Evolutionary conservation across 2,329 filamentous ascomycete genomes (phyloP), one percentile per base, ranked within the genome.

Genomic region (Fusarium sp.): DNA sequence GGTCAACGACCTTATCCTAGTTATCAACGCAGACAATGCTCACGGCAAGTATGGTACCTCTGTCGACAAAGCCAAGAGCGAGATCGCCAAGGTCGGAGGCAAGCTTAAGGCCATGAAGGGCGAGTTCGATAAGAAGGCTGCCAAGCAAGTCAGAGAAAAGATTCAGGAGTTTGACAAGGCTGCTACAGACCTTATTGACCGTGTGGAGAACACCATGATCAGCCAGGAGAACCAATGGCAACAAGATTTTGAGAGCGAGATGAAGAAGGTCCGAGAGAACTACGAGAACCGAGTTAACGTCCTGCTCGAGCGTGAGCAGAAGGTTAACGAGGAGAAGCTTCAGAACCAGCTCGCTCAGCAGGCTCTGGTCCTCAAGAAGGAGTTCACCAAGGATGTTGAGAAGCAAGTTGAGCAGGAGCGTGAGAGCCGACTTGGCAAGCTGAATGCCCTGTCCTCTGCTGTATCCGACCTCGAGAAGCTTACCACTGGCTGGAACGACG

Each of bases 1-100:
- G 82, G 86, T 99, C 73, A 99, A 99, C 81, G 93, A 97, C 79
- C 91, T 99, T 74, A 97, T 99, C 76, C 90, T 92, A 10, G 93
- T 96, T 46, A 90, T 97, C 77, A 97, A 97, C 79, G 92, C 92
- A 59, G 95, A 97, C 77, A 88, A 90, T 64, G 88, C 92, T 58
- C 88, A 90, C 66, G 86, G 86, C 71, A 93, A 91, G 79, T 97
- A 96, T 80, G 89, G 88, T 52, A 86, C 87, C 4, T 90, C 93
- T 1, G 89, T 99, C 60, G 83, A 86, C 71, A 94, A 96, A 83
- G 94, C 95, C 66, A 98, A 97, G 85, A 84, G 86, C 53, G 92
- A 97, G 71, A 84, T 98, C 51, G 82, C 86, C 76, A 91, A 90
- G 78, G 90, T 98, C 55, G 92, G 93, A 65, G 82, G 85, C 62